A percentile compares a stretch with the other conserved stretches of the same genome.
phyloP scores from a whole-genome alignment of 1,139 yeast species.

The Suhomyces bolitotheri region DNA sequence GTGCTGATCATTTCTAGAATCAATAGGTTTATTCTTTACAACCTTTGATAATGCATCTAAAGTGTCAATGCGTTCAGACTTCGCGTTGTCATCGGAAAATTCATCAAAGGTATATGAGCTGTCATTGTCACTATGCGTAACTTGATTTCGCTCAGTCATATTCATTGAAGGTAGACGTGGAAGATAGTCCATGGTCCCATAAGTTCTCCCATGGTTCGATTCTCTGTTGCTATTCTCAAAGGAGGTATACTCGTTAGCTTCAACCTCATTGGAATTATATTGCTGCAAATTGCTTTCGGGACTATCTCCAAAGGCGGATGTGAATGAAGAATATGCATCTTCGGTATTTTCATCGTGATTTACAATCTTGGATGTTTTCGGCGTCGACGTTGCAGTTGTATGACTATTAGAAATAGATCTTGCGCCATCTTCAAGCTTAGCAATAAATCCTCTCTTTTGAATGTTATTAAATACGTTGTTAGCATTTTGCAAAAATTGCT shows the following conservation, averaged over 20 bases:
- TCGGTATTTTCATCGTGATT: constrained; percentile 18
- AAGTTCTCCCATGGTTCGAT: constrained; percentile 1
- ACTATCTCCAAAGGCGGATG: constrained; percentile 35
- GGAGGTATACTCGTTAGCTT: constrained; percentile 30
- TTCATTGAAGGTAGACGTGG: constrained; percentile 10
- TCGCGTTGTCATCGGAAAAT: constrained; percentile 15
- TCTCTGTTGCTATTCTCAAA: constrained; percentile 15
- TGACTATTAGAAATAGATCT: constrained; percentile 17
- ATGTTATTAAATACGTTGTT: constrained; percentile 42
- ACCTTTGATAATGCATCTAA: constrained; percentile 11
- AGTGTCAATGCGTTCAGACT: constrained; percentile 7
- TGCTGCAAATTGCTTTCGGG: constrained; percentile 20
- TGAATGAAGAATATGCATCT: constrained; percentile 38
- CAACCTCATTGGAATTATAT: constrained; percentile 14
- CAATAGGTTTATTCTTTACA: neutral
- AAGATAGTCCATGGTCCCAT: constrained; percentile 8
- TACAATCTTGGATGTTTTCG: constrained; percentile 28
- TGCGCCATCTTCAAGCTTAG: constrained; percentile 3
- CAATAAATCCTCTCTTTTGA: constrained; percentile 33
- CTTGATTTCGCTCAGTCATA: neutral
- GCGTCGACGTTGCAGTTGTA: constrained; percentile 43
- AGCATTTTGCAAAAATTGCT: constrained; percentile 41
- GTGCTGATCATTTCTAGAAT: neutral
- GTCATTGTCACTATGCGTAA: constrained; percentile 16
- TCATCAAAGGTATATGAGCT: constrained; percentile 36